A percentile compares a stretch with the other conserved stretches of the same genome.
phyloP scores from a whole-genome alignment of 192 early-diverging fungal species.

The Phlyctochytrium arcticum region DNA sequence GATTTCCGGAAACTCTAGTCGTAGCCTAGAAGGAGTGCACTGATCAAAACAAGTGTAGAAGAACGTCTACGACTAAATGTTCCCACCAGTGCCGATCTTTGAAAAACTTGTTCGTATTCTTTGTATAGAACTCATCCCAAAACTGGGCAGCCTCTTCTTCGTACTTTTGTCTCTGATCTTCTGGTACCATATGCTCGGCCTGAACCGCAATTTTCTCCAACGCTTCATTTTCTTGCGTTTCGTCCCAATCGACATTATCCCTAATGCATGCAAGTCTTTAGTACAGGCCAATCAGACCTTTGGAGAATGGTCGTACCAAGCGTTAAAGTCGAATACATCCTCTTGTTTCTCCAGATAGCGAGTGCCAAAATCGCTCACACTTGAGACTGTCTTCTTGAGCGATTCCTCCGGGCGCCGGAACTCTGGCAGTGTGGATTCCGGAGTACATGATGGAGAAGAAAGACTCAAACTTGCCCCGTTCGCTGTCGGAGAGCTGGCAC shows the following conservation, averaged over 20 bases:
- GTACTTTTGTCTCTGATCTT: constrained; percentile 50
- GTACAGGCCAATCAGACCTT: background rate
- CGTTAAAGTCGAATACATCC: constrained; percentile 85
- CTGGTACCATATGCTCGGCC: constrained; percentile 60
- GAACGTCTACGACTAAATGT: background rate
- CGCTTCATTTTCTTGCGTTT: constrained; percentile 77
- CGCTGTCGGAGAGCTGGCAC: too few relatives aligned
- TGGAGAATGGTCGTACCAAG: constrained; percentile 63
- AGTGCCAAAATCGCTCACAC: constrained; percentile 61
- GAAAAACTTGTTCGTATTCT: constrained; percentile 56
- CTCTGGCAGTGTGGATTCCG: background rate
- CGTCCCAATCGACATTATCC: constrained; percentile 92
- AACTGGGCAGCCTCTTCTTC: constrained; percentile 48
- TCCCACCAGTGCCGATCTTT: constrained; percentile 58
- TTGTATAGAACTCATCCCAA: constrained; percentile 59
- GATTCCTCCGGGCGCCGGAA: constrained; percentile 6
- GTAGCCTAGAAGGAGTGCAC: constrained; percentile 15
- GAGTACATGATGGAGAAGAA: too few relatives aligned
- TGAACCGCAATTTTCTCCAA: constrained; percentile 73
- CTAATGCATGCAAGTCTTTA: constrained; percentile 36
- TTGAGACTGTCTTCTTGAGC: constrained; percentile 18
- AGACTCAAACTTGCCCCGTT: too few relatives aligned
- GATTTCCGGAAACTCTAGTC: constrained; percentile 49
- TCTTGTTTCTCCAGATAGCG: constrained; percentile 66
- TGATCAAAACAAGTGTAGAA: background rate